Conservation (phyloP, 2,329 filamentous ascomycete genomes). For the Neofusicoccum cordaticola region DNA sequence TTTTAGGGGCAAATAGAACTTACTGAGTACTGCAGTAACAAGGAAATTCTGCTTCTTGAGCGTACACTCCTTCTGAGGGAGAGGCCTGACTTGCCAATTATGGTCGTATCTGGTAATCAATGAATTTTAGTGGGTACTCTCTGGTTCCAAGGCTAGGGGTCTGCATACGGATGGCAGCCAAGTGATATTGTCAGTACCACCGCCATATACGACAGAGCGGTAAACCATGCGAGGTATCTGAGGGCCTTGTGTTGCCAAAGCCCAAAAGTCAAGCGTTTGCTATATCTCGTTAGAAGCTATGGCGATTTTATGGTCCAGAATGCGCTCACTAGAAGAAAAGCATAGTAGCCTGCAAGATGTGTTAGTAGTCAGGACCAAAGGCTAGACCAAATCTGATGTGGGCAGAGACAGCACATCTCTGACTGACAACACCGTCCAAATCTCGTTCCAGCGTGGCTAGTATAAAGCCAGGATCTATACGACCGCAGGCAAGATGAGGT, state of each 20-base stretch:
- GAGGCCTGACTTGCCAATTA: constrained; percentile 31
- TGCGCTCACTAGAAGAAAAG: constrained; percentile 26
- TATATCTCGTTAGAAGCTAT: constrained; percentile 16
- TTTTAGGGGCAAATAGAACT: not conserved
- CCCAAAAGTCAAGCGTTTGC: constrained; percentile 33
- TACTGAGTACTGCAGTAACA: constrained; percentile 27
- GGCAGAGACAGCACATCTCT: constrained; percentile 3
- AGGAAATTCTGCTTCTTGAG: constrained; percentile 32
- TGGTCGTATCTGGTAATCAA: constrained; percentile 16
- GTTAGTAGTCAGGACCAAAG: not conserved
- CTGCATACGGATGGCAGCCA: constrained; percentile 26
- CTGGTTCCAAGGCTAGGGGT: not conserved
- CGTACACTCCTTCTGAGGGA: constrained; percentile 28
- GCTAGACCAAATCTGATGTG: not conserved
- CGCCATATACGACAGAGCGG: constrained; percentile 28
- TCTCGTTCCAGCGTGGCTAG: too few relatives aligned
- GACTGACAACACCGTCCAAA: not conserved
- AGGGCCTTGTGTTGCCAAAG: constrained; percentile 31
- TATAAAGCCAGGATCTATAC: too few relatives aligned
- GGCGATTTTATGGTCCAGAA: constrained; percentile 6
- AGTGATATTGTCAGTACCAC: constrained; percentile 33
- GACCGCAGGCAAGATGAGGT: too few relatives aligned
- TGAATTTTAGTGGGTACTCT: not conserved
- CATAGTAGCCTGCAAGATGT: constrained; percentile 21
- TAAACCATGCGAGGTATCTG: constrained; percentile 28